These are phyloP conservation scores for Paramecium primaurelia DNA, from an alignment of 73 alveolate species.

Conservation along the genomic window DNA sequence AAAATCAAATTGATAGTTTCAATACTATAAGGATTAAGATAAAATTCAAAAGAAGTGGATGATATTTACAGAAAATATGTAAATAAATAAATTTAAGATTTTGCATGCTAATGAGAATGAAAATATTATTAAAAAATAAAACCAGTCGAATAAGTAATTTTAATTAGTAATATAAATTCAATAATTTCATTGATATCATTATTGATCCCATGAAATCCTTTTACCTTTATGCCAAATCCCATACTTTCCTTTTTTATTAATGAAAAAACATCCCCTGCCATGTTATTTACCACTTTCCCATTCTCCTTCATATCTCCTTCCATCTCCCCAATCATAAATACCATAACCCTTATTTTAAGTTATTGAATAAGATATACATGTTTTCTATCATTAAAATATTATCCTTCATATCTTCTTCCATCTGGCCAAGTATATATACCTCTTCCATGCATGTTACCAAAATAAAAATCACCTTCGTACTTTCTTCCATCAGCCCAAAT, in stretches of 20 bases:
- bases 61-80: not conserved
- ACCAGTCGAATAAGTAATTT: not conserved
- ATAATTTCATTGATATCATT: not conserved
- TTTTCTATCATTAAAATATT: constrained; percentile 85
- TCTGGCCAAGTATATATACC: constrained; percentile 94
- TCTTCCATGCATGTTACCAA: constrained; percentile 78
- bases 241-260: not conserved
- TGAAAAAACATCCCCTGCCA: not conserved
- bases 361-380: constrained; percentile 71
- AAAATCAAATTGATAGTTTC: not conserved
- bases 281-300: constrained; percentile 21
- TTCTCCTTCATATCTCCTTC: not conserved
- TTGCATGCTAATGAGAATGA: not conserved
- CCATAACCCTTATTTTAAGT: constrained; percentile 69
- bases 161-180: not conserved
- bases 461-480: constrained; percentile 49
- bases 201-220: not conserved
- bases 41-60: not conserved
- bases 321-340: constrained; percentile 68
- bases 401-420: constrained; percentile 95
- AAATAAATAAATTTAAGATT: not conserved
- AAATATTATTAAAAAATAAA: not conserved
- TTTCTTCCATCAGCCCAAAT: constrained; percentile 87
- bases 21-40: not conserved
- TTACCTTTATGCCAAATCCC: not conserved